phyloP scores from a whole-genome alignment of 164 flowering plant genomes.

The Annona squamosa region DNA sequence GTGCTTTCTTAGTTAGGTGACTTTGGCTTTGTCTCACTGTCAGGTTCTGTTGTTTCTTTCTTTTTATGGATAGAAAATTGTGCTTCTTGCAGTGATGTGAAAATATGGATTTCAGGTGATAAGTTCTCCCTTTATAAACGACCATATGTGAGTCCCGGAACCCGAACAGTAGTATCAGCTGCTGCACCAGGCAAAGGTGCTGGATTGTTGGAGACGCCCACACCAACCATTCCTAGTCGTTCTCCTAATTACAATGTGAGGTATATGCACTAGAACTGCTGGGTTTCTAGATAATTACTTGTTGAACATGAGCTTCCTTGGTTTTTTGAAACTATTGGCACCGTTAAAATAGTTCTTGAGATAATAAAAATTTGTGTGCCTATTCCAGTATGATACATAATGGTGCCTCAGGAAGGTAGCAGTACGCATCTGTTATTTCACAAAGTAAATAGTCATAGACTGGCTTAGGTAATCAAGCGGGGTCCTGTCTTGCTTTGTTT shows the following conservation, averaged over 20 bases:
- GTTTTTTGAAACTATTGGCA: neutral
- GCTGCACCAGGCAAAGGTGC: conserved; percentile 55
- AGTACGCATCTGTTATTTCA: no score
- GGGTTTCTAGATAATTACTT: neutral
- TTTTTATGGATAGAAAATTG: neutral
- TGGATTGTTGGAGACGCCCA: conserved; percentile 57
- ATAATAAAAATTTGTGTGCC: no score
- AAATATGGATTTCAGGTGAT: conserved; percentile 33
- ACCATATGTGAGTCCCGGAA: conserved; percentile 30
- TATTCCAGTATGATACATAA: no score
- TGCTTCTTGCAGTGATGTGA: neutral
- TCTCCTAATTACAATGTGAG: conserved; percentile 64
- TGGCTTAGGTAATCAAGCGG: no score
- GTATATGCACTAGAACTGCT: conserved; percentile 18
- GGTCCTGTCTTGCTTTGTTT: no score
- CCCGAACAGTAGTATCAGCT: conserved; percentile 31
- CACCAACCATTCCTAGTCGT: conserved; percentile 51
- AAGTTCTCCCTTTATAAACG: conserved; percentile 33
- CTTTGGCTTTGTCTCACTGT: no score
- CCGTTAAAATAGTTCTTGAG: no score
- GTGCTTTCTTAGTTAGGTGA: no score
- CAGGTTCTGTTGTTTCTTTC: neutral
- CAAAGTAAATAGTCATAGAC: no score
- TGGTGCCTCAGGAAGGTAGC: no score
- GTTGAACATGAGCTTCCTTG: neutral